Conservation (phyloP, 768 basidiomycete genomes). For the Leccinum boreale region DNA sequence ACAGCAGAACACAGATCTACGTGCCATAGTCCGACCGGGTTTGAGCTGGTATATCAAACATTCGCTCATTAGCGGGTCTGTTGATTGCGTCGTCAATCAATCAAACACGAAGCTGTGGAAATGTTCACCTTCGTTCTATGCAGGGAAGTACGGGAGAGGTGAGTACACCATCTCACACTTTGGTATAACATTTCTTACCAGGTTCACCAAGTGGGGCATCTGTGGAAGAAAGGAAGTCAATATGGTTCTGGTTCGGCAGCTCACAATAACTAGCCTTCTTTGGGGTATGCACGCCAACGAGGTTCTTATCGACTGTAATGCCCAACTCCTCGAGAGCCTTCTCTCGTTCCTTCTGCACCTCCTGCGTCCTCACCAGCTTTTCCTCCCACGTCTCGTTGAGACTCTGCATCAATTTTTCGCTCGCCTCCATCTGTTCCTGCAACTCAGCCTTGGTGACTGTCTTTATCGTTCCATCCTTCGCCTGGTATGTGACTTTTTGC, state of each 20-base stretch:
- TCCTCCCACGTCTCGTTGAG: constrained; percentile 97
- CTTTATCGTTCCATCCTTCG: constrained; percentile 90
- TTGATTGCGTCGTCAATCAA: constrained; percentile 11
- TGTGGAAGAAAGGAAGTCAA: constrained; percentile 30
- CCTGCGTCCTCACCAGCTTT: constrained; percentile 86
- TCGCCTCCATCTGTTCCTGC: constrained; percentile 93
- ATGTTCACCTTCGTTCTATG: constrained; percentile 67
- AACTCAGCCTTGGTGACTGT: constrained; percentile 96
- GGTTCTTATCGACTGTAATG: constrained; percentile 94
- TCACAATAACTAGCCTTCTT: constrained; percentile 61
- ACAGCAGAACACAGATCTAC: constrained; percentile 21
- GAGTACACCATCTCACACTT: constrained; percentile 2
- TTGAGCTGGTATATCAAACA: constrained; percentile 93
- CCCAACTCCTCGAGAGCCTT: constrained; percentile 96
- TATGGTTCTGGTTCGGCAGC: constrained; percentile 2
- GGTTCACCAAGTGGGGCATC: constrained; percentile 93
- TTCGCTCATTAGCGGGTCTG: constrained; percentile 96
- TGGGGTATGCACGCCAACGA: constrained; percentile 96
- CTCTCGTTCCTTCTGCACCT: constrained; percentile 96
- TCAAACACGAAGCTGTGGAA: background rate
- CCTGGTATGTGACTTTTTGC: constrained; percentile 93
- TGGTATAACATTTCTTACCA: constrained; percentile 53
- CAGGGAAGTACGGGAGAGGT: constrained; percentile 8
- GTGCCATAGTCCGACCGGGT: constrained; percentile 71
- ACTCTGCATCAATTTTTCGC: constrained; percentile 93